Evolutionary conservation across 305 asterid genomes (phyloP), one percentile per base, ranked within the genome.

Genomic region (Rubia tinctorum): DNA sequence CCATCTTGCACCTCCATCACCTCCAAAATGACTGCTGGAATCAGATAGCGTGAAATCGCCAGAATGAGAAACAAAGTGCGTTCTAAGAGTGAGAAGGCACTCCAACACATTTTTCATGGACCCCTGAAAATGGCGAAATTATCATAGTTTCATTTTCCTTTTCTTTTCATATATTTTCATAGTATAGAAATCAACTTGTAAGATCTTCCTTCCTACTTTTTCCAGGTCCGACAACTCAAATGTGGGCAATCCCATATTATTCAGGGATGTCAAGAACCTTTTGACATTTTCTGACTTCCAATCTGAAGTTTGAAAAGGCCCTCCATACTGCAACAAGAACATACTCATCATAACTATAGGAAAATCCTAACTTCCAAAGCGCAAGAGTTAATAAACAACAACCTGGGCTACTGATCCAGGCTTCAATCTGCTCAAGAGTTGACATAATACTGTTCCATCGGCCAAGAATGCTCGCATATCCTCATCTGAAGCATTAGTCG

Each of bases 341-440:
- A 47, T 17, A 2, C 0, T 61, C 71, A 51, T 74, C 69, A 18
- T 58, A 42, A 53, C 49, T 27, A 27, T 2, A 27, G 30, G 30
- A 43, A 6, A 30, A 51, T 42, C 68, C 8, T 22, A 59, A 49
- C 20, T 60, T 15, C 65, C 8, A 70, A 61, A 40, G 12, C 40
- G 63, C 56, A 53, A 25, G 30, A 59, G 10, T 25, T 5, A 77
- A 78, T 23, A 20, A 44, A 59, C 18, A 66, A 47, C 69, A 72
- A 94, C 99, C 97, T 91, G 88, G 59, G 90, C n/a, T 64, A 88
- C 84, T 11, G 81, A 85, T 75, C 93, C 97, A 14, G 98, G 97
- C 79, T 84, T 95, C 65, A 95, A 81, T 80, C 80, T 89, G 87
- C 84, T 86, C 61, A 95, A 70, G 69, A 95, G 11, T 76, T 80